A percentile compares a stretch with the other conserved stretches of the same genome.
phyloP scores from a whole-genome alignment of 2,329 filamentous ascomycete species.

The Lecanicillium sp. region DNA sequence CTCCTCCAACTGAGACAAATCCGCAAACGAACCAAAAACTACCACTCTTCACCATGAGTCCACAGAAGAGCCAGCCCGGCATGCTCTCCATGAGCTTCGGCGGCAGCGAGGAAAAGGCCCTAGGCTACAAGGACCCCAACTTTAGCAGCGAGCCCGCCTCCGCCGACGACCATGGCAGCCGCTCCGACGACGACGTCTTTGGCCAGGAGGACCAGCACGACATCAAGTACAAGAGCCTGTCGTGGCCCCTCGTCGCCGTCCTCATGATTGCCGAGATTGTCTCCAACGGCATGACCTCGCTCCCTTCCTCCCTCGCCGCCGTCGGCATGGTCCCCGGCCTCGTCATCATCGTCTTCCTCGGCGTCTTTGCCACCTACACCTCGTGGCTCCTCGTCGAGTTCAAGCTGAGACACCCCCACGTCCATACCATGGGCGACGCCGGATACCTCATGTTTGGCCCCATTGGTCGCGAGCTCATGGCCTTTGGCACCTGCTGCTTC shows the following conservation, averaged over 20 bases:
- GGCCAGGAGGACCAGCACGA: constrained; percentile 20
- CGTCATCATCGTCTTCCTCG: constrained; percentile 42
- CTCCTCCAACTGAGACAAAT: too few relatives aligned
- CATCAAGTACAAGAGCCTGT: constrained; percentile 47
- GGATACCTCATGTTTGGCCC: constrained; percentile 46
- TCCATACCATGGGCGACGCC: constrained; percentile 51
- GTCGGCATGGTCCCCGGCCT: constrained; percentile 45
- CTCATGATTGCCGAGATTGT: constrained; percentile 51
- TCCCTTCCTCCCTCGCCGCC: constrained; percentile 42
- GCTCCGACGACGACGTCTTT: constrained; percentile 10
- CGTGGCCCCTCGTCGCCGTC: constrained; percentile 42
- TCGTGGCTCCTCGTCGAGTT: constrained; percentile 41
- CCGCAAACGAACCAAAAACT: too few relatives aligned
- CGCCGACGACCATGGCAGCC: not conserved
- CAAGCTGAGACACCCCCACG: constrained; percentile 44
- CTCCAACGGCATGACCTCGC: constrained; percentile 44
- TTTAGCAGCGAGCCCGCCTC: too few relatives aligned
- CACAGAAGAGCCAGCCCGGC: too few relatives aligned
- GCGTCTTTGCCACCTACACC: constrained; percentile 43
- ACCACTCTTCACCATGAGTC: too few relatives aligned
- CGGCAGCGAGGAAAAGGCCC: too few relatives aligned
- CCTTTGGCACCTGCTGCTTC: constrained; percentile 41
- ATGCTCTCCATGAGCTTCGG: too few relatives aligned
- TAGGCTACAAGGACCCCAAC: too few relatives aligned
- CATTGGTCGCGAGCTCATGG: constrained; percentile 40